Evolutionary conservation across 2,329 filamentous ascomycete species (phyloP).

Genomic region (Fusarium mangiferae): DNA sequence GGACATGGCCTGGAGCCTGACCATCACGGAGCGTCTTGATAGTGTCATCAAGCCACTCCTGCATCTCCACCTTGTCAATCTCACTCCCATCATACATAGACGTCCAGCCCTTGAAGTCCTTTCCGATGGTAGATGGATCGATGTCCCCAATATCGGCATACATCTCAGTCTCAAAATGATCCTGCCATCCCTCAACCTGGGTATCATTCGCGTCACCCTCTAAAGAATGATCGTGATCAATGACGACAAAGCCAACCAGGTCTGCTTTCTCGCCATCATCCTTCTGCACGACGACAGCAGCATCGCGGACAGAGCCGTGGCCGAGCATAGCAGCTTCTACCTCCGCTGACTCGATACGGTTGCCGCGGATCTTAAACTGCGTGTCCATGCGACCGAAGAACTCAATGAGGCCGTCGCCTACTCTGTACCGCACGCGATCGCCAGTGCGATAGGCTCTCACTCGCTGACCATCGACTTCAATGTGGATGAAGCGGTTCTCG

Average conservation of each 20-base stretch:
- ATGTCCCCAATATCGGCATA: neutral
- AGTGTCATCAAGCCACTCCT: slow-evolving; percentile 48
- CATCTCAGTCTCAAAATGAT: neutral
- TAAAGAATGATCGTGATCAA: neutral
- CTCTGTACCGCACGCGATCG: slow-evolving; percentile 28
- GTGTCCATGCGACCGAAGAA: neutral
- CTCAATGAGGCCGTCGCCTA: slow-evolving; percentile 31
- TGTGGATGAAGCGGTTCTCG: slow-evolving; percentile 19
- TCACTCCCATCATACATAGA: neutral
- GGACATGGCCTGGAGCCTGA: slow-evolving; percentile 20
- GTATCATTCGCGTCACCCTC: neutral
- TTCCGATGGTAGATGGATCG: neutral
- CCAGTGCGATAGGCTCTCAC: slow-evolving; percentile 37
- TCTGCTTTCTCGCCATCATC: neutral
- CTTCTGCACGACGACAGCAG: neutral
- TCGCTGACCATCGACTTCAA: neutral
- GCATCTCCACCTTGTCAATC: slow-evolving; percentile 32
- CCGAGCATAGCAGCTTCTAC: neutral
- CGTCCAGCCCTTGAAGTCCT: neutral
- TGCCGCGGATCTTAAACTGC: neutral
- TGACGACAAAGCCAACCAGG: neutral
- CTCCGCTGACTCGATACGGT: neutral
- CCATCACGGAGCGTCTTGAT: slow-evolving; percentile 33
- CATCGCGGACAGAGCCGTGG: neutral
- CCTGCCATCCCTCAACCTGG: neutral